These are phyloP conservation scores for Yamadazyma conglobata DNA, from an alignment of 1,139 yeast genomes.

Conservation along the genomic window DNA sequence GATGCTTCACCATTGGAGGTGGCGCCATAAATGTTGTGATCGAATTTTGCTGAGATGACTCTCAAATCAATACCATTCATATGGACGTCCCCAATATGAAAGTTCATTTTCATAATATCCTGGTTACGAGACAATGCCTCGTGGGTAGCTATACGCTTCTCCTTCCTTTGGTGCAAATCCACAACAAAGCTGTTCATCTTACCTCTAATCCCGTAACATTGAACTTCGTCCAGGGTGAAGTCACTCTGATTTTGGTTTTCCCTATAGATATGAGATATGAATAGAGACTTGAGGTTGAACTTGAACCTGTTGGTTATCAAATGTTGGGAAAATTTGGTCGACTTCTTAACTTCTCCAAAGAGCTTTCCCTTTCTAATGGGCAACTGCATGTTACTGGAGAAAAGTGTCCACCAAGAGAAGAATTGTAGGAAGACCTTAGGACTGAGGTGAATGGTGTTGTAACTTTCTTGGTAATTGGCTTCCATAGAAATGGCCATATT, in stretches of 20 bases:
- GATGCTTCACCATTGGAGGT: constrained; percentile 5
- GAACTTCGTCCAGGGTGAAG: constrained; percentile 15
- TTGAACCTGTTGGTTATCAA: constrained; percentile 40
- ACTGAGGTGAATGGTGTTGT: constrained; percentile 41
- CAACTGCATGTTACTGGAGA: constrained; percentile 40
- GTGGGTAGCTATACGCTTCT: constrained; percentile 30
- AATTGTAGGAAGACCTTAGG: constrained; percentile 40
- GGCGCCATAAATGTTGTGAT: constrained; percentile 24
- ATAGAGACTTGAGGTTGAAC: constrained; percentile 37
- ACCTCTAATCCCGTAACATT: constrained; percentile 41
- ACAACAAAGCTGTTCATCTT: constrained; percentile 39
- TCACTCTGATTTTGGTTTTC: constrained; percentile 18
- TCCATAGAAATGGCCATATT: constrained; percentile 51
- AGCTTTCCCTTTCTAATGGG: constrained; percentile 39
- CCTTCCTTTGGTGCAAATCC: constrained; percentile 47
- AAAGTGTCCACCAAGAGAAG: constrained; percentile 46
- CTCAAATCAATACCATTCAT: constrained; percentile 41
- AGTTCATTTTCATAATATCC: constrained; percentile 40
- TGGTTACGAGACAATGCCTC: constrained; percentile 29
- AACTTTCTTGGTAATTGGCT: constrained; percentile 43
- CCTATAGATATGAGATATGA: constrained; percentile 39
- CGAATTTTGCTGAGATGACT: constrained; percentile 29
- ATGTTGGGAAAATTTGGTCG: constrained; percentile 42
- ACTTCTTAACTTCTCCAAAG: constrained; percentile 35
- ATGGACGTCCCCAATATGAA: constrained; percentile 42